These are phyloP conservation scores for Boletus speciosus DNA, from an alignment of 768 basidiomycete species.

Conservation along the genomic window DNA sequence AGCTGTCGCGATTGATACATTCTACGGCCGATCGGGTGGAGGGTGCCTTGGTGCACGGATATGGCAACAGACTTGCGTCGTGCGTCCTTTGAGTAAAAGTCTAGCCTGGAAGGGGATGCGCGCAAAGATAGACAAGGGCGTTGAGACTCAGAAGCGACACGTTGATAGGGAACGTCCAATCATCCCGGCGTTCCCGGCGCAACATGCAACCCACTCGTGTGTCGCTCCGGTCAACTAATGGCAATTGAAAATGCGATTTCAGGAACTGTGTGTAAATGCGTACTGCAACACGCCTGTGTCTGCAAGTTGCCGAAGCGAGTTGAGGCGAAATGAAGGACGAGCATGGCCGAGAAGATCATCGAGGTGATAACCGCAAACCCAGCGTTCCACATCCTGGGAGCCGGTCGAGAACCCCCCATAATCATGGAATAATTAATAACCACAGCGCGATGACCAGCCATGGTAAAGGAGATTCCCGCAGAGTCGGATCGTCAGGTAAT, in stretches of 20 bases:
- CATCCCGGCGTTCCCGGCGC: neutral
- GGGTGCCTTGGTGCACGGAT: neutral
- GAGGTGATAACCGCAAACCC: conserved; percentile 1
- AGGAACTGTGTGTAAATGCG: neutral
- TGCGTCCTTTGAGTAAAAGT: neutral
- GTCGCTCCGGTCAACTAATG: neutral
- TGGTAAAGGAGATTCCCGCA: neutral
- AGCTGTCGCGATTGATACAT: conserved; percentile 14
- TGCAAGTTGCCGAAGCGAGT: conserved; percentile 3
- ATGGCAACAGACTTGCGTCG: conserved; percentile 10
- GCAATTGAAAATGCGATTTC: conserved; percentile 5
- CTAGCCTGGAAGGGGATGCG: neutral
- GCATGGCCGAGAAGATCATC: conserved; percentile 2
- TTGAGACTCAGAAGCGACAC: conserved; percentile 11
- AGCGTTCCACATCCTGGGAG: neutral
- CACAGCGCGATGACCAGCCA: neutral
- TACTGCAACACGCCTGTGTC: neutral
- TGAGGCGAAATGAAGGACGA: neutral
- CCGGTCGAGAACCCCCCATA: conserved; percentile 4
- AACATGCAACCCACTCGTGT: neutral
- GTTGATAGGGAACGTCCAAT: neutral
- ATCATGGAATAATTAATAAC: neutral
- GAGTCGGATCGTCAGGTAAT: neutral
- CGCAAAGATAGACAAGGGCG: conserved; percentile 3
- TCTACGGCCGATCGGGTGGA: neutral